These are phyloP conservation scores for Petunia hybrid DNA, from an alignment of 305 asterid species.

Conservation along the genomic window DNA sequence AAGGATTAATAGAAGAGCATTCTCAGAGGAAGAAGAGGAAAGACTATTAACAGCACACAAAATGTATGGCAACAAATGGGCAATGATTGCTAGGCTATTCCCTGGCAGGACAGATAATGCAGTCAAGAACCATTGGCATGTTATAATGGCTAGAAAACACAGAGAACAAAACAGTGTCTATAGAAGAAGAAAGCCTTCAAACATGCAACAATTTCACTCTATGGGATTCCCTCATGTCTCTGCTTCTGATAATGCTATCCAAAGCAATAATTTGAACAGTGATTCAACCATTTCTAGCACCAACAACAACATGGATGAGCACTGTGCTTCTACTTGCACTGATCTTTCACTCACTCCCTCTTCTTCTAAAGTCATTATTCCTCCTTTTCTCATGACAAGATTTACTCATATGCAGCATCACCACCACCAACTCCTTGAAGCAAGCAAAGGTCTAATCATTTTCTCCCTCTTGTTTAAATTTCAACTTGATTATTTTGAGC, in stretches of 20 bases:
- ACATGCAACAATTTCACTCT: slow-evolving; percentile 5
- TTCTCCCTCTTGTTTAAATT: background rate
- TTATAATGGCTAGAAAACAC: slow-evolving; percentile 67
- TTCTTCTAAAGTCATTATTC: slow-evolving; percentile 25
- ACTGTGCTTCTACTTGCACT: slow-evolving; percentile 58
- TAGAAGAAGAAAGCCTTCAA: slow-evolving; percentile 49
- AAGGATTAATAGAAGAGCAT: slow-evolving; percentile 59
- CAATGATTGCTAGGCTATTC: slow-evolving; percentile 68
- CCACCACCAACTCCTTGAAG: slow-evolving; percentile 1
- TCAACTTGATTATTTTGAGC: no score
- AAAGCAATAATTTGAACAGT: slow-evolving; percentile 41
- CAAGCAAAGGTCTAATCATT: slow-evolving; percentile 29
- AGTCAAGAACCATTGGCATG: slow-evolving; percentile 82
- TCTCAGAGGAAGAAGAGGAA: slow-evolving; percentile 71
- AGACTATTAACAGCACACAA: slow-evolving; percentile 61
- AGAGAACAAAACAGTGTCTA: slow-evolving; percentile 53
- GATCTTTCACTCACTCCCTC: slow-evolving; percentile 40
- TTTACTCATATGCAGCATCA: background rate
- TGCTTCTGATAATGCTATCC: slow-evolving; percentile 8
- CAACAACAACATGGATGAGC: slow-evolving; percentile 35
- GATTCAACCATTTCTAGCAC: slow-evolving; percentile 42
- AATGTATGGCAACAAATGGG: slow-evolving; percentile 78
- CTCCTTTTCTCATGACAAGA: background rate
- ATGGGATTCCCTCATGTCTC: background rate
- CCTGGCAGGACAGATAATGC: slow-evolving; percentile 79